Percentiles rank a stretch among this genome's conserved stretches.
Evolutionary conservation across 1,284 basidiomycete species (phyloP).

Genomic region (Cryptococcus sp.): DNA sequence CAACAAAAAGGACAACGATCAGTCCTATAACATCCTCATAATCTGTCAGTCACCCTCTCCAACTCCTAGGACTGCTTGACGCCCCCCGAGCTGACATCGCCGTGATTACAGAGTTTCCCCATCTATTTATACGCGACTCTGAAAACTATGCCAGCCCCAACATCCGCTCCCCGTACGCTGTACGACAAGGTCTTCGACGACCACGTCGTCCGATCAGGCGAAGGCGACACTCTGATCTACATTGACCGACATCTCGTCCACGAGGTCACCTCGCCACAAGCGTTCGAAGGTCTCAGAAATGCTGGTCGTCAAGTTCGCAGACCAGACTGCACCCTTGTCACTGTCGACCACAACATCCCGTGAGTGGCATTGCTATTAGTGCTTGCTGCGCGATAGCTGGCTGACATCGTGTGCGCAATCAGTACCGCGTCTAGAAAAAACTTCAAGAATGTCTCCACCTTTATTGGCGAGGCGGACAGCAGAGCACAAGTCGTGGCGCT

Average conservation of each 20-base stretch:
- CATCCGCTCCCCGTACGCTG: slow-evolving; percentile 69
- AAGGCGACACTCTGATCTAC: slow-evolving; percentile 85
- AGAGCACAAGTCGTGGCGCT: slow-evolving; percentile 87
- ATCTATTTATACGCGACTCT: background rate
- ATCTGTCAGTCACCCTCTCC: too few species aligned
- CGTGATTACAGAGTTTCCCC: background rate
- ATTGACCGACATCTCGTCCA: slow-evolving; percentile 96
- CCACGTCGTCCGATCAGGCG: slow-evolving; percentile 79
- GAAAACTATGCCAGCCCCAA: slow-evolving; percentile 52
- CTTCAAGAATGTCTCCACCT: slow-evolving; percentile 72
- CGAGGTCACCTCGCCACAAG: slow-evolving; percentile 94
- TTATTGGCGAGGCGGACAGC: slow-evolving; percentile 86
- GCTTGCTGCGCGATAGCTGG: background rate
- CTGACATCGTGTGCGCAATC: slow-evolving; percentile 4
- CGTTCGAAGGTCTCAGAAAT: slow-evolving; percentile 89
- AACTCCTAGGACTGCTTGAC: too few species aligned
- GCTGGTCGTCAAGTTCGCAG: slow-evolving; percentile 81
- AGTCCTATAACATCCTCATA: too few species aligned
- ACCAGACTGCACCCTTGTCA: slow-evolving; percentile 91
- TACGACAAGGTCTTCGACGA: slow-evolving; percentile 98
- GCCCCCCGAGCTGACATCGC: background rate
- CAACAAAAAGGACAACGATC: too few species aligned
- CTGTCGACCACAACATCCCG: slow-evolving; percentile 96
- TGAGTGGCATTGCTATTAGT: slow-evolving; percentile 56
- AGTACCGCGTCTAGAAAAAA: slow-evolving; percentile 85